A percentile compares a stretch with the other conserved stretches of the same genome.
Evolutionary conservation across 208 protist genomes (phyloP).

Genomic region (Leishmania amazonensis): DNA sequence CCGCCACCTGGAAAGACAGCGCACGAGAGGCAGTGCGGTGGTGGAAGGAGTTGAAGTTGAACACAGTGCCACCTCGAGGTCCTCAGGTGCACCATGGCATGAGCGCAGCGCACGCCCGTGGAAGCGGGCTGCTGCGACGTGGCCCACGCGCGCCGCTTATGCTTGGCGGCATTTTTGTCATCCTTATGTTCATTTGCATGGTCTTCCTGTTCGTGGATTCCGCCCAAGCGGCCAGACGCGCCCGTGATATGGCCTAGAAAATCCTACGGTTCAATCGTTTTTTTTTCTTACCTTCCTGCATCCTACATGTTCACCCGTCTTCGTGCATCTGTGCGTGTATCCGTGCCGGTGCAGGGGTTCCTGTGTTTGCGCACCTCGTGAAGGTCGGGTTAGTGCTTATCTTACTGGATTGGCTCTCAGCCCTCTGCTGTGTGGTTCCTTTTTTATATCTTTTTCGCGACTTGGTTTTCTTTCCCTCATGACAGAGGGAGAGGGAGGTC

Average conservation of each 20-base stretch:
- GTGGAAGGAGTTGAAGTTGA: conserved; percentile 11
- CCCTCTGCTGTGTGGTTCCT: not conserved
- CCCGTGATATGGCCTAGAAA: not conserved
- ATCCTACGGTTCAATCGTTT: no score
- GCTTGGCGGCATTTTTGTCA: not conserved
- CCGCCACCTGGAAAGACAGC: conserved; percentile 14
- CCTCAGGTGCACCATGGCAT: not conserved
- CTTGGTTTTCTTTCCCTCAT: not conserved
- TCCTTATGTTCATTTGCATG: conserved; percentile 11
- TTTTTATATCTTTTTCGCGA: not conserved
- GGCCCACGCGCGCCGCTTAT: conserved; percentile 7
- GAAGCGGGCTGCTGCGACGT: not conserved
- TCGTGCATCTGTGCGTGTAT: not conserved
- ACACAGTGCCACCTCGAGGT: not conserved
- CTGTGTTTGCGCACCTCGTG: not conserved
- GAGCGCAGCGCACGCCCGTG: not conserved
- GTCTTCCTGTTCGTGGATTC: not conserved
- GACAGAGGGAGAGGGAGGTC: not conserved
- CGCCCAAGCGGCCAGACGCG: not conserved
- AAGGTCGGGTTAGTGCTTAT: not conserved
- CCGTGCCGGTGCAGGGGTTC: not conserved
- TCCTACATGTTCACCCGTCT: not conserved
- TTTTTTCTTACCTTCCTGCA: not conserved
- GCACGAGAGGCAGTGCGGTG: conserved; percentile 9
- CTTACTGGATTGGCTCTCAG: not conserved